phyloP scores from a whole-genome alignment of 768 basidiomycete species.

The Hericium rajendrae region DNA sequence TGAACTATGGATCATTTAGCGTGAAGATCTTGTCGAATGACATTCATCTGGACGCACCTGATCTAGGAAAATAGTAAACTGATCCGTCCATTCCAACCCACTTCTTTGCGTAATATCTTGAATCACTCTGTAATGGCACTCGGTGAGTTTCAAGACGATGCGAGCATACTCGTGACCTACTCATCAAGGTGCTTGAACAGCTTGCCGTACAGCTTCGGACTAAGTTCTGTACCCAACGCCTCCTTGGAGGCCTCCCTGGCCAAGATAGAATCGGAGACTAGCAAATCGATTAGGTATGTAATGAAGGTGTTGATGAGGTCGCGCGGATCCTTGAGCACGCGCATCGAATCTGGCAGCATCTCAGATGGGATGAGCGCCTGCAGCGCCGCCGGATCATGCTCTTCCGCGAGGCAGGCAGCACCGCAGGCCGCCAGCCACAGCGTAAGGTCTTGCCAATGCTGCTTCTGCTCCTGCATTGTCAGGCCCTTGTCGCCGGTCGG shows the following conservation, averaged over 20 bases:
- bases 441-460: slow-evolving; percentile 81
- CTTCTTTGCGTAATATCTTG: slow-evolving; percentile 40
- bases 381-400: slow-evolving; percentile 40
- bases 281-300: slow-evolving; percentile 53
- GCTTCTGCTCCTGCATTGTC: slow-evolving; percentile 52
- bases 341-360: slow-evolving; percentile 62
- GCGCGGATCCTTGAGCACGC: slow-evolving; percentile 48
- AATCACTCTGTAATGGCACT: slow-evolving; percentile 33
- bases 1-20: slow-evolving; percentile 36
- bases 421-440: slow-evolving; percentile 70
- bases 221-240: slow-evolving; percentile 72
- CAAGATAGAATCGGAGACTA: slow-evolving; percentile 52
- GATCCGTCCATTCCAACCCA: slow-evolving; percentile 32
- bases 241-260: slow-evolving; percentile 76
- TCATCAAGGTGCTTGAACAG: slow-evolving; percentile 65
- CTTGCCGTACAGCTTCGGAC: slow-evolving; percentile 54
- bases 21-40: background rate
- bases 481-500: slow-evolving; percentile 28
- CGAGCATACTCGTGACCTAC: slow-evolving; percentile 33
- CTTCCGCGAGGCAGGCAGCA: slow-evolving; percentile 50
- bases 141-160: background rate
- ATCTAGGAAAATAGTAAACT: slow-evolving; percentile 52
- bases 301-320: slow-evolving; percentile 59
- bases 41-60: slow-evolving; percentile 38
- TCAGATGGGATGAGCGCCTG: slow-evolving; percentile 43